A percentile compares a stretch with the other conserved stretches of the same genome.
phyloP scores from a whole-genome alignment of 768 basidiomycete species.

The Panaeolus papilionaceus region DNA sequence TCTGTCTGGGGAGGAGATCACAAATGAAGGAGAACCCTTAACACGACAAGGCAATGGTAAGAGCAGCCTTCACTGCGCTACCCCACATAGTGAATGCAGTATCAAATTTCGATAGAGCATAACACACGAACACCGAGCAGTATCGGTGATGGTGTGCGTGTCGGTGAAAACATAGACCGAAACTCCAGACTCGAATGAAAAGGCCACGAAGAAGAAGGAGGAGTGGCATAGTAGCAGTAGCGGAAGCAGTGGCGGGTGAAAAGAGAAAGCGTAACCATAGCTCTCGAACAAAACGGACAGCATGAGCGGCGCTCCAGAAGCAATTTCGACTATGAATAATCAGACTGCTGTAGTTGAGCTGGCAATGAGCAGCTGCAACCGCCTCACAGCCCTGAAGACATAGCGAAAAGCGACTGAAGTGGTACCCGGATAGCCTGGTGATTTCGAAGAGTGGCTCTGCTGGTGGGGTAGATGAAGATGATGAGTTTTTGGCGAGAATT shows the following conservation, averaged over 20 bases:
- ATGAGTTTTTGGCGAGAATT: background rate
- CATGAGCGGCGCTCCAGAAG: slow-evolving; percentile 26
- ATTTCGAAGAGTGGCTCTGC: slow-evolving; percentile 1
- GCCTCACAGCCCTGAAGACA: slow-evolving; percentile 22
- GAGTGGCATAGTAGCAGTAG: background rate
- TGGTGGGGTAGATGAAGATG: background rate
- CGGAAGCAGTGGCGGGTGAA: background rate
- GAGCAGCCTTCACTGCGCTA: background rate
- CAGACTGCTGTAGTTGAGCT: slow-evolving; percentile 28
- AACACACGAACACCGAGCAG: no score
- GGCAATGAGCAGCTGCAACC: slow-evolving; percentile 37
- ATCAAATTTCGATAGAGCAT: no score
- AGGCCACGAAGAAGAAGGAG: background rate
- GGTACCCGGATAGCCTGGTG: background rate
- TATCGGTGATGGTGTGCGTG: no score
- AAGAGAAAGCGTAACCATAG: background rate
- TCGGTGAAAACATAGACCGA: background rate
- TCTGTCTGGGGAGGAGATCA: background rate
- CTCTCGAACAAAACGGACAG: background rate
- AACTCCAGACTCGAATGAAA: background rate
- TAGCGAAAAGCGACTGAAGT: slow-evolving; percentile 1
- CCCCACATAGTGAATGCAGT: background rate
- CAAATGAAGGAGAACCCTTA: background rate
- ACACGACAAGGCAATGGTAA: background rate
- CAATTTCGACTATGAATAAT: slow-evolving; percentile 68